phyloP scores from a whole-genome alignment of 331 rosid species.

The Stylosanthes scabra region DNA sequence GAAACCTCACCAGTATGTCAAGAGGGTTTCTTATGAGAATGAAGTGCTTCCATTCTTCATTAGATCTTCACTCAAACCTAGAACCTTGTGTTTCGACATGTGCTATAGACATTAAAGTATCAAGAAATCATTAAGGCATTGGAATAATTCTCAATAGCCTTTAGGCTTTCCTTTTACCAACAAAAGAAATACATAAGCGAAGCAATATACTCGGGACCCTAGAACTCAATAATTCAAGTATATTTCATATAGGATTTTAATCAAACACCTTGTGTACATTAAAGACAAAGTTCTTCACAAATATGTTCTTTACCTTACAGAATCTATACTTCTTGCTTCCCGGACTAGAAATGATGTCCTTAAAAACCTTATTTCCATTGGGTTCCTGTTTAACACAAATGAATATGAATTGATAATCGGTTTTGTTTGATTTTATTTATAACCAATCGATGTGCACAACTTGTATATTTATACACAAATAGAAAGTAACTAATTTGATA shows the following conservation, averaged over 20 bases:
- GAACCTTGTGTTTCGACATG: conserved; percentile 70
- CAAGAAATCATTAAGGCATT: too few species aligned
- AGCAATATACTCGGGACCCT: too few species aligned
- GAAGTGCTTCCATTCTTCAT: conserved; percentile 82
- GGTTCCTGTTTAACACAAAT: conserved; percentile 53
- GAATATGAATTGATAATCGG: neutral
- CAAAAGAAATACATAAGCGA: too few species aligned
- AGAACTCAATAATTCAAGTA: too few species aligned
- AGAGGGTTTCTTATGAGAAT: conserved; percentile 83
- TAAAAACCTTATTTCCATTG: conserved; percentile 76
- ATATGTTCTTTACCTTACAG: conserved; percentile 67
- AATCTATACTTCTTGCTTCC: conserved; percentile 71
- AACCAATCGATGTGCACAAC: too few species aligned
- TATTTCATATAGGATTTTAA: too few species aligned
- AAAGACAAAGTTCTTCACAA: neutral
- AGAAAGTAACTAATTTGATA: too few species aligned
- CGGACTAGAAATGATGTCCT: conserved; percentile 63
- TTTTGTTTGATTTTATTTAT: neutral
- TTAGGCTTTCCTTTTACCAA: too few species aligned
- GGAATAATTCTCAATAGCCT: too few species aligned
- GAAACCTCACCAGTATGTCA: conserved; percentile 67
- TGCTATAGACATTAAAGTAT: conserved; percentile 52
- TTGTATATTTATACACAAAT: too few species aligned
- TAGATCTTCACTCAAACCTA: conserved; percentile 65
- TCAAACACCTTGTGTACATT: too few species aligned